Evolutionary conservation across 176 grass and related monocot species (phyloP), one percentile per base, ranked within the genome.

Genomic region (Eragrostis curvula): DNA sequence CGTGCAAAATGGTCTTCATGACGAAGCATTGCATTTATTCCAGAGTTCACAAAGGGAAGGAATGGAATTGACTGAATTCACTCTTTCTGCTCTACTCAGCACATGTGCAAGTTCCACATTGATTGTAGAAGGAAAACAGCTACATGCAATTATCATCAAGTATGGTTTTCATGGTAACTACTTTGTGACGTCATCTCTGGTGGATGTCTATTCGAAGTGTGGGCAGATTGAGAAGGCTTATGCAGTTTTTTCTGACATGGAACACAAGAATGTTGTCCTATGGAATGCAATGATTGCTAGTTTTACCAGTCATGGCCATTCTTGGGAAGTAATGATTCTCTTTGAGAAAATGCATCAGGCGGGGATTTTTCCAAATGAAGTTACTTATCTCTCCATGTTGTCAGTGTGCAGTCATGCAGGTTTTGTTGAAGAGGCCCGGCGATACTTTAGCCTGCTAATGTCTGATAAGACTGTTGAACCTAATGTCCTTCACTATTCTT

Each of bases 401-500:
- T 91, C 84, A 73, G 74, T 57, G 14, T 92, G 87, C 62, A 79
- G 78, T 75, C 89, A 89, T 83, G 50, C 90, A 50, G 87, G 87
- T 62, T 89, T 91, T 68, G 87, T 85, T 73, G 81, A 94, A 87
- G 83, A 89, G 50, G 87, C 81, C 10, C 81, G 49, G 36, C 71
- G 50, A 44, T 89, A 92, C 76, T 94, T 89, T 72, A 25, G 50
- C 53, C 50, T 89, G 68, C 66, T 91, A 81, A 72, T 87, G 71
- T 85, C 75, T 76, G 89, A 80, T 83, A 27, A 39, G 48, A 55
- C 23, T 68, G 84, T 87, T 61, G 68, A 84, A 75, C 81, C 89
- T 75, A 94, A 91, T 77, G 78, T 59, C 64, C 87, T 89, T 89
- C 89, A 94, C 60, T 94, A 94, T 89, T 94, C 89, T 77, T 94